Evolutionary conservation across 805 yeast genomes (phyloP).

Genomic region (Monosporozyma solicola): DNA sequence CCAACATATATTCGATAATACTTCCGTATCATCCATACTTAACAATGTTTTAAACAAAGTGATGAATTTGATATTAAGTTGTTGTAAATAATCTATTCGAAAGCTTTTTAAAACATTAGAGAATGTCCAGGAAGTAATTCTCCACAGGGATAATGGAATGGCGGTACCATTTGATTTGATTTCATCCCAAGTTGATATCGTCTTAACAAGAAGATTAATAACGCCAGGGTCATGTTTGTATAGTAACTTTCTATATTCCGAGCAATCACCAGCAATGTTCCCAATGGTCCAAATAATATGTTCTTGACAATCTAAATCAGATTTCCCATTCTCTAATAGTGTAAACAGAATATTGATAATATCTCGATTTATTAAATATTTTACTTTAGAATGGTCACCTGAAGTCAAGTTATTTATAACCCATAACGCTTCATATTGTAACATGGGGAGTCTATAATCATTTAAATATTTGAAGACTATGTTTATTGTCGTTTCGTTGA

Average conservation of each 20-base stretch:
- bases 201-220: not conserved
- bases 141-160: slow-evolving; percentile 68
- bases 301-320: slow-evolving; percentile 81
- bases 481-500: not conserved
- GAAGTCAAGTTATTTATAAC: slow-evolving; percentile 93
- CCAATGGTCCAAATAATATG: slow-evolving; percentile 98
- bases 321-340: slow-evolving; percentile 48
- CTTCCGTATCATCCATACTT: slow-evolving; percentile 82
- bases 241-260: slow-evolving; percentile 78
- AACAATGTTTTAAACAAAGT: slow-evolving; percentile 43
- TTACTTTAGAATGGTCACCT: slow-evolving; percentile 79
- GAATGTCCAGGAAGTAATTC: slow-evolving; percentile 96
- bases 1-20: slow-evolving; percentile 94
- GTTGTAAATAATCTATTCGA: not conserved
- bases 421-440: slow-evolving; percentile 97
- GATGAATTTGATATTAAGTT: not conserved
- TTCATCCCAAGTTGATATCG: not conserved
- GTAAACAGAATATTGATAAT: slow-evolving; percentile 85
- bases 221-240: slow-evolving; percentile 23
- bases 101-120: slow-evolving; percentile 85
- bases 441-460: slow-evolving; percentile 53
- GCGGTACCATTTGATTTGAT: slow-evolving; percentile 66
- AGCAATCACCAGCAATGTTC: slow-evolving; percentile 93
- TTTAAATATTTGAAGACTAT: not conserved
- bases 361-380: slow-evolving; percentile 76